These are phyloP conservation scores for Ceratobasidium sp. DNA, from an alignment of 1,284 basidiomycete genomes.

Conservation along the genomic window DNA sequence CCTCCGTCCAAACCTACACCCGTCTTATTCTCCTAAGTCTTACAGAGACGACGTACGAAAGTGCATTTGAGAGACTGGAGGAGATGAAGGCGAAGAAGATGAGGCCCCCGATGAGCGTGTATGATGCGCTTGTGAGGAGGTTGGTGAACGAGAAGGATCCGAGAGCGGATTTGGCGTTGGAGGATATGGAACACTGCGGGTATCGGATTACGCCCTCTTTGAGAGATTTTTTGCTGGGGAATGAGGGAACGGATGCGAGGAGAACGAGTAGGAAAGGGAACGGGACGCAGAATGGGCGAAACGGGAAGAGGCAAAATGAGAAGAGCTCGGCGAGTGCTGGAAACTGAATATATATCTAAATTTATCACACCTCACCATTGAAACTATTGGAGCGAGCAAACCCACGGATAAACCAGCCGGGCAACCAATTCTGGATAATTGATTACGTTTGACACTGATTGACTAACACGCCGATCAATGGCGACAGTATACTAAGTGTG, in stretches of 20 bases:
- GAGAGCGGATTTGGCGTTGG: slow-evolving; percentile 74
- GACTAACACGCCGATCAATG: too few relatives aligned
- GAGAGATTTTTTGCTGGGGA: slow-evolving; percentile 42
- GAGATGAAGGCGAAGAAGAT: slow-evolving; percentile 80
- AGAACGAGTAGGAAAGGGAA: neutral
- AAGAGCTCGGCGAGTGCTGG: too few relatives aligned
- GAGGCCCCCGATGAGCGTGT: slow-evolving; percentile 69
- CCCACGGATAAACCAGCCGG: too few relatives aligned
- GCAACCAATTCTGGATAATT: too few relatives aligned
- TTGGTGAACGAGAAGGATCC: slow-evolving; percentile 71
- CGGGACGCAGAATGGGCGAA: neutral
- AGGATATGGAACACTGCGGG: slow-evolving; percentile 74
- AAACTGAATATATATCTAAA: too few relatives aligned
- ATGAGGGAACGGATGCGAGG: neutral
- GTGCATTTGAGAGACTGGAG: slow-evolving; percentile 89
- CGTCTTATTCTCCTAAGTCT: slow-evolving; percentile 76
- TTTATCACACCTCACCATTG: too few relatives aligned
- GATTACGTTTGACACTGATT: too few relatives aligned
- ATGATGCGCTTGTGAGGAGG: slow-evolving; percentile 71
- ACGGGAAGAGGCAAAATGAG: neutral
- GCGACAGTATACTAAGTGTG: too few relatives aligned
- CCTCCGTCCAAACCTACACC: slow-evolving; percentile 73
- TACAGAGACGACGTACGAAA: slow-evolving; percentile 79
- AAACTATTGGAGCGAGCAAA: too few relatives aligned
- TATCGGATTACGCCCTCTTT: slow-evolving; percentile 59